Conservation (phyloP, 805 yeast genomes). For the Hermanozyma aechmeae region DNA sequence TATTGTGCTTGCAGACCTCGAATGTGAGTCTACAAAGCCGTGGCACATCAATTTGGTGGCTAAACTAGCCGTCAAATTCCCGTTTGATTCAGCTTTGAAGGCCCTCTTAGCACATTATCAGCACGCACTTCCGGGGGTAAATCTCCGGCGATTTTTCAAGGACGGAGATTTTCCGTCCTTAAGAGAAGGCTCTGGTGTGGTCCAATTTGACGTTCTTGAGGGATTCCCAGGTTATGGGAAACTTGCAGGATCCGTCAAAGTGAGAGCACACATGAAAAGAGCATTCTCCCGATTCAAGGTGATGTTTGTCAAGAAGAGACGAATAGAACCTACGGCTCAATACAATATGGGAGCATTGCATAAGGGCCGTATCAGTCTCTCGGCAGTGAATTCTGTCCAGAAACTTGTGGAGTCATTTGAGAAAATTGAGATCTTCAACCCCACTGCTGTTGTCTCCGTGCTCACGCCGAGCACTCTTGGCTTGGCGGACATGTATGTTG, state of each 20-base stretch:
- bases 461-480: constrained; percentile 1
- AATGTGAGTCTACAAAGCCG: background rate
- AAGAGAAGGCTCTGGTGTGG: background rate
- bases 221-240: background rate
- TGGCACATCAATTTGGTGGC: constrained; percentile 8
- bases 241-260: background rate
- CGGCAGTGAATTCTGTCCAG: constrained; percentile 9
- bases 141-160: background rate
- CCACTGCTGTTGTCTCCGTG: constrained; percentile 5
- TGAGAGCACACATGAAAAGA: too few relatives aligned
- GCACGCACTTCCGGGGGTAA: background rate
- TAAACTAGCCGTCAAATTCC: constrained; percentile 5
- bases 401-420: constrained; percentile 11
- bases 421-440: constrained; percentile 10
- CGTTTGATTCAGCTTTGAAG: constrained; percentile 7
- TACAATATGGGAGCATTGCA: background rate
- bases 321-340: too few relatives aligned
- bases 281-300: too few relatives aligned
- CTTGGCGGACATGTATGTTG: constrained; percentile 3
- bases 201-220: background rate
- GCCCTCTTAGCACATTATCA: constrained; percentile 1
- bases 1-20: constrained; percentile 1
- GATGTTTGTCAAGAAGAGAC: too few relatives aligned
- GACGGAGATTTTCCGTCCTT: background rate
- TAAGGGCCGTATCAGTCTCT: background rate